Base-by-base conservation (phyloP, 108 stramenopile genomes). In the Cyclostephanos invisitatus region DNA sequence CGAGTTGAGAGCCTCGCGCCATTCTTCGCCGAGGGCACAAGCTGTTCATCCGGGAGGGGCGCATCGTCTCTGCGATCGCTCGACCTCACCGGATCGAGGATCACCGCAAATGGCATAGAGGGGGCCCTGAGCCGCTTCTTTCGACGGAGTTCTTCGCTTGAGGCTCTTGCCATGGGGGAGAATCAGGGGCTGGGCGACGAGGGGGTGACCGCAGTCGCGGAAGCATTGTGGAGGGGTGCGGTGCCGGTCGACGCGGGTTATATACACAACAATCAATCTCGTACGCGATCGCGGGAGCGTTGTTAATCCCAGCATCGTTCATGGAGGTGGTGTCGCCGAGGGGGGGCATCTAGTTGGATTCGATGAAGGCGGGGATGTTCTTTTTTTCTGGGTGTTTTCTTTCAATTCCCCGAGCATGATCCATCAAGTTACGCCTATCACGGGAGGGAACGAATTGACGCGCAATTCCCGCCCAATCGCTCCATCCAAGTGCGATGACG, bases 141-240 rank as follows among this genome's bases (percentile, higher is more conserved):
- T 35, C 25, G 62, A 24, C 51, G 35, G 18, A 76, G 64, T 21
- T 9, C 12, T 3, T 64, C 67, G 0, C 40, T 76, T 18, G 68
- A 69, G 54, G 75, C 64, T 21, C 47, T 76, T 15, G 37, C 53
- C n/a, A 35, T 76, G 68, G 75, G 68, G 11, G 75, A 68, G 17
- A 76, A 76, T 29, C 51, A 37, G 38, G 46, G 44, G 15, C 22
- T 76, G 27, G 68, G 68, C 15, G 68, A 76, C 46, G 56, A 69
- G 46, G 75, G 75, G 5, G 40, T 57, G 14, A 18, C 59, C 17
- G 48, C 32, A 6, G 15, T 76, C 20, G 50, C 58, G 7, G 51
- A 46, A 9, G 29, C 67, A 5, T 22, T 57, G 24, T 76, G 42
- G 68, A 64, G 9, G 36, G 21, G 3, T 68, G 67, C 42, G 75